A percentile compares a stretch with the other conserved stretches of the same genome.
Evolutionary conservation across 768 basidiomycete genomes (phyloP).

Genomic region (Boletus rubropictus): DNA sequence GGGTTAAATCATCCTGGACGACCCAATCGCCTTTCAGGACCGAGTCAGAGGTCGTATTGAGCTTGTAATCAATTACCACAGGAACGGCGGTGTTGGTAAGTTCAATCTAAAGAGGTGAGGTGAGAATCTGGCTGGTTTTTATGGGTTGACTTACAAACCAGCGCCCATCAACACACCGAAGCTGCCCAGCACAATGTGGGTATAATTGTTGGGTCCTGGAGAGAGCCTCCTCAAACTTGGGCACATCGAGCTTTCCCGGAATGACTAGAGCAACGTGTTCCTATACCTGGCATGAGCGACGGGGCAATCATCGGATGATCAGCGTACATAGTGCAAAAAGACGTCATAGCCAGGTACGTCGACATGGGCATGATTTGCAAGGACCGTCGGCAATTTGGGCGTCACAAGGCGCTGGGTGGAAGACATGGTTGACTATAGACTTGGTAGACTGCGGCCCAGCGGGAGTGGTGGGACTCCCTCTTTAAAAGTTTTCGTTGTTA

Average conservation of each 20-base stretch:
- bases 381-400: constrained; percentile 8
- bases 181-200: constrained; percentile 12
- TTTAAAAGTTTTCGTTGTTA: too few relatives aligned
- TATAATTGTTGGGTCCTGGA: constrained; percentile 12
- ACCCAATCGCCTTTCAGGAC: constrained; percentile 12
- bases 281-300: not conserved
- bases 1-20: constrained; percentile 10
- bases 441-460: too few relatives aligned
- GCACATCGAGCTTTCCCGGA: constrained; percentile 3
- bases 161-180: not conserved
- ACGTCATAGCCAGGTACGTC: constrained; percentile 16
- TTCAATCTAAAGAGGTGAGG: constrained; percentile 7
- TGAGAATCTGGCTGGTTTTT: not conserved
- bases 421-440: constrained; percentile 5
- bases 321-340: constrained; percentile 9
- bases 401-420: constrained; percentile 3
- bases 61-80: constrained; percentile 5
- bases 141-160: constrained; percentile 10
- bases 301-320: not conserved
- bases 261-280: constrained; percentile 6
- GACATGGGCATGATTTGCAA: constrained; percentile 2
- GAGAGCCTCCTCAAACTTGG: constrained; percentile 8
- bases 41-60: not conserved
- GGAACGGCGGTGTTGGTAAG: constrained; percentile 11
- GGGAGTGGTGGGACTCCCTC: too few relatives aligned